Base-by-base conservation (phyloP, 805 yeast genomes). In the Yamadazyma scolyti region DNA sequence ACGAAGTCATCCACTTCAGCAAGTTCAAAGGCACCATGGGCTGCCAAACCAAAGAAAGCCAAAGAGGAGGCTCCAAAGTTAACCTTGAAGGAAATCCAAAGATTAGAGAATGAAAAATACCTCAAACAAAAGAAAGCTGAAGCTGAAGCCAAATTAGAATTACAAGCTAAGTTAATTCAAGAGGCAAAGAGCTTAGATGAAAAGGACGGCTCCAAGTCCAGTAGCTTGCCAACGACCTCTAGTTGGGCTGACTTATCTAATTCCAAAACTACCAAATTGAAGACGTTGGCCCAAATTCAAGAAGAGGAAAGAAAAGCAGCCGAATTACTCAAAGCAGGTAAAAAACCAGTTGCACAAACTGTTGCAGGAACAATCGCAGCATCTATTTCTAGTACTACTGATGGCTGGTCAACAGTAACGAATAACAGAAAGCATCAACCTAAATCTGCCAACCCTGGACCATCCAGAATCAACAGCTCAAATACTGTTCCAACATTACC, bases 11-110 rank as follows among this genome's bases (percentile, higher is more conserved):
- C 25, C 14, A 9, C n/a, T n/a, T n/a, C n/a, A n/a, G n/a, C n/a
- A n/a, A n/a, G n/a, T n/a, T n/a, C n/a, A n/a, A 48, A 65, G 18
- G 80, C 80, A 4, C 80, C 81, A 25, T 75, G 80, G 80, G 79
- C 79, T n/a, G 22, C 25, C 34, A n/a, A n/a, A n/a, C n/a, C n/a
- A n/a, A n/a, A n/a, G n/a, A n/a, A n/a, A 12, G 24, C 37, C 9
- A 20, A 19, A 9, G 38, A 46, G 4, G 25, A 35, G 33, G 38
- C 52, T 23, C 75, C 77, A 9, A 48, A 56, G n/a, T 36, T 73
- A 31, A 56, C 79, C 0, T 56, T 75, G 44, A 64, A 66, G 31
- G 74, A 75, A 49, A 73, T 75, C 34, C 79, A 73, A 47, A 57
- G 57, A 40, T 58, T 73, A 34, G 73, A 72, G 37, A 69, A 69